phyloP scores from a whole-genome alignment of 495 filamentous ascomycete species.

The Aspergillus biplanus region DNA sequence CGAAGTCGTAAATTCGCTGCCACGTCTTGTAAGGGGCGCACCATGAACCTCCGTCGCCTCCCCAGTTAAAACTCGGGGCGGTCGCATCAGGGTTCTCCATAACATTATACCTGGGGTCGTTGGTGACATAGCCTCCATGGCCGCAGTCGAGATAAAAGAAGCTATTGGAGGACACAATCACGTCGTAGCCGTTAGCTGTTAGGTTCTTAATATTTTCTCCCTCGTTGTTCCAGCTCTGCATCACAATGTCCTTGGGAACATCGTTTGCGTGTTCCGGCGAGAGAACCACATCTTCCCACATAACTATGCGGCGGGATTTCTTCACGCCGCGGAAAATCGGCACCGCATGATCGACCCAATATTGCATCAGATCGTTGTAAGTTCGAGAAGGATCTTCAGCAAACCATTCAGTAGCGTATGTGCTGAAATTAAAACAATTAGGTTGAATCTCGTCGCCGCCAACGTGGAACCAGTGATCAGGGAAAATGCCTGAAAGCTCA shows the following conservation, averaged over 20 bases:
- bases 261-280: slow-evolving; percentile 44
- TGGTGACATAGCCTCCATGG: slow-evolving; percentile 55
- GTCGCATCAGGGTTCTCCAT: slow-evolving; percentile 47
- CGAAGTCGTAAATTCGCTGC: slow-evolving; percentile 65
- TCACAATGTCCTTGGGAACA: slow-evolving; percentile 55
- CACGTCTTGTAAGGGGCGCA: slow-evolving; percentile 64
- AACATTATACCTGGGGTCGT: slow-evolving; percentile 58
- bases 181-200: slow-evolving; percentile 53
- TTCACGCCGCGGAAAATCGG: slow-evolving; percentile 52
- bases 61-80: slow-evolving; percentile 56
- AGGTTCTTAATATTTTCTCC: slow-evolving; percentile 55
- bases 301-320: slow-evolving; percentile 50
- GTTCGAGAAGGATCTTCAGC: slow-evolving; percentile 52
- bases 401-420: slow-evolving; percentile 49
- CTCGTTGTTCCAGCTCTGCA: slow-evolving; percentile 61
- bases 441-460: slow-evolving; percentile 58
- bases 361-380: slow-evolving; percentile 55
- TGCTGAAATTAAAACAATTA: slow-evolving; percentile 59
- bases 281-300: slow-evolving; percentile 60
- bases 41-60: slow-evolving; percentile 58
- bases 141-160: slow-evolving; percentile 63
- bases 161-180: slow-evolving; percentile 57
- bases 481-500: slow-evolving; percentile 55
- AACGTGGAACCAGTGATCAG: slow-evolving; percentile 58
- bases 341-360: slow-evolving; percentile 58